Evolutionary conservation across 257 asterid species (phyloP), one percentile per base, ranked within the genome.

Genomic region (Solanum boliviense): DNA sequence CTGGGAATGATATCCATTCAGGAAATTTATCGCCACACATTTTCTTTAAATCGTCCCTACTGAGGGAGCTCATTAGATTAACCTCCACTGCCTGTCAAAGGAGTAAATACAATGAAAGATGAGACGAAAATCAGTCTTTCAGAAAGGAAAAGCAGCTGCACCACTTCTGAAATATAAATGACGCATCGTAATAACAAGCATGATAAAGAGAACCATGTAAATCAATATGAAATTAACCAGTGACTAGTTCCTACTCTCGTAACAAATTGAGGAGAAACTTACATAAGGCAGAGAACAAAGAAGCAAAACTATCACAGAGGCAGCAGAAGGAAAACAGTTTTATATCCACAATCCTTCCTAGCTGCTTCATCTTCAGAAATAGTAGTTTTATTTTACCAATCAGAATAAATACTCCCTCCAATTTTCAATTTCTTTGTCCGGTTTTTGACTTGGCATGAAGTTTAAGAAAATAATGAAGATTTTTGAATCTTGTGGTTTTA

Each of bases 1-100:
- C 98, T 36, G 99, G 99, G 91, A 97, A 97, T 4, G 99, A 96
- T 86, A 97, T 97, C 99, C 99, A 97, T 86, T 94, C 98, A 1
- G 99, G 99, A 90, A 92, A 94, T 83, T 94, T 95, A 58, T 95
- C 99, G 78, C 99, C 99, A 82, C 99, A 97, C 36, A 95, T 94
- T 91, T 95, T 95, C 88, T 92, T 95, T 92, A 97, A 87, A 88
- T 97, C 99, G 23, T 97, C 99, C 93, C 96, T 94, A 89, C 85
- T 92, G 89, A 97, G 94, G 60, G 96, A 93, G 92, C 99, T 92
- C 21, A 97, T 91, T 74, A 94, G 92, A 88, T 96, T 95, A 86
- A 97, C 92, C 88, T 97, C 98, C 62, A 93, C 96, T 29, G 99
- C 99, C 99, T 97, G 96, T 87, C 25, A 78, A 78, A 78, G 62